Evolutionary conservation across 176 grass and related monocot species (phyloP).

Genomic region (Zea mays): Zm-B73-REFERENCE-NAM-5.0 NC_050105.1:108745001-108745500

Average conservation of each 20-base stretch:
- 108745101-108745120: conserved; percentile 60
- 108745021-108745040: background rate
- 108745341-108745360: background rate
- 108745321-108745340: background rate
- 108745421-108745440: background rate
- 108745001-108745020: conserved; percentile 5
- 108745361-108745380: background rate
- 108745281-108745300: no score
- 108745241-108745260: conserved; percentile 36
- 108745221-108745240: conserved; percentile 83
- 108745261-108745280: background rate
- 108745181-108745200: conserved; percentile 77
- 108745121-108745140: conserved; percentile 56
- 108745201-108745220: conserved; percentile 58
- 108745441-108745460: no score
- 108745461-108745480: background rate
- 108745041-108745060: background rate
- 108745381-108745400: conserved; percentile 6
- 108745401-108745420: conserved; percentile 1
- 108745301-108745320: background rate
- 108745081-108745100: conserved; percentile 23
- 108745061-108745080: background rate
- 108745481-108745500: background rate
- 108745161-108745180: conserved; percentile 67
- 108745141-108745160: conserved; percentile 57